Base-by-base conservation (phyloP, 2,329 filamentous ascomycete species). In the Berkeleyomyces rouxiae region DNA sequence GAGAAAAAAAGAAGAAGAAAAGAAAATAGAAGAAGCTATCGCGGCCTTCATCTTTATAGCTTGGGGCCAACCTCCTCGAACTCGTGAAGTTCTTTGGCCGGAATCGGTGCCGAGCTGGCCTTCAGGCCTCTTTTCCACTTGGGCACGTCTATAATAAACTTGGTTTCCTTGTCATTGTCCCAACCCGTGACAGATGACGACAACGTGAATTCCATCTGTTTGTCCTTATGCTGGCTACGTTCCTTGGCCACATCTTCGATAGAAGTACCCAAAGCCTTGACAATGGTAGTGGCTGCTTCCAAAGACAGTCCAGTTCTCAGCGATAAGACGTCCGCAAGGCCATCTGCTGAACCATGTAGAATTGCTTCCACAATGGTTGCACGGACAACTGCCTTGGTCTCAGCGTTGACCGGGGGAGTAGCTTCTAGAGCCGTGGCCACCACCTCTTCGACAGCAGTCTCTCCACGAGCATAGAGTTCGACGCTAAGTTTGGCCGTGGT, bases 21-120 rank as follows among this genome's bases (percentile, higher is more conserved):
- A 36, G 13, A 7, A 31, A 23, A 13, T 31, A 16, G 23, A 42
- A 42, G 40, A 42, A 7, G 10, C 40, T 3, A 7, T 42, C 40
- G 10, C 40, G 10, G 10, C 40, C 3, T 7, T 11, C n/a, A 9
- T 7, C 13, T 16, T 49, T 72, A 92, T 63, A 96, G 78, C 76
- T 96, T 96, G 11, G 88, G 76, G 66, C 88, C 89, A 65, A 85
- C 77, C 65, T 96, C 92, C 71, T 96, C 88, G 72, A 92, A 97
- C 69, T 90, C 87, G 66, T 79, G 86, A 63, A 97, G 73, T 67
- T 93, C 86, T 70, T 81, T 85, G 39, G 88, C 82, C 0, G 91
- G 82, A 65, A 79, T 79, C 1, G 90, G 83, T 0, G 88, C 92
- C 31, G 81, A 78, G 66, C 85, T 93, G 37, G 89, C 80, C 64